Conservation (phyloP, 768 basidiomycete species). For the Mycena polygramma region DNA sequence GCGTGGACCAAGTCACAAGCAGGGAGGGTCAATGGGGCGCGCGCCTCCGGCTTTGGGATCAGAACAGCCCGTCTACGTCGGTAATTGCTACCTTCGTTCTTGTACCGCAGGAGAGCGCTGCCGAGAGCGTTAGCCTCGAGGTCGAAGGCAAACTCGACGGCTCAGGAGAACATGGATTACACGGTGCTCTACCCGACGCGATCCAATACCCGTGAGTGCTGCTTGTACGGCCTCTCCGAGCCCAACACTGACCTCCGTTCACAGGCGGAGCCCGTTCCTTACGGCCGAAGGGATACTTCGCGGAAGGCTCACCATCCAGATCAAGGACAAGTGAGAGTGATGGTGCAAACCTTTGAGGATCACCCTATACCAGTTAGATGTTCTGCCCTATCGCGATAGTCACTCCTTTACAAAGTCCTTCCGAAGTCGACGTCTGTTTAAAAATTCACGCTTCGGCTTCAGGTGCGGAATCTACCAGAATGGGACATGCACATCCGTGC, state of each 20-base stretch:
- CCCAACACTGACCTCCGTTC: background rate
- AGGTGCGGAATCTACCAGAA: no score
- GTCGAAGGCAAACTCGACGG: conserved; percentile 23
- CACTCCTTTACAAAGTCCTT: no score
- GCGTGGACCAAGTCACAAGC: background rate
- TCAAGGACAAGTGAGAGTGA: conserved; percentile 13
- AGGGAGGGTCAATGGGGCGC: conserved; percentile 31
- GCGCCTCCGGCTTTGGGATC: conserved; percentile 14
- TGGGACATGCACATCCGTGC: no score
- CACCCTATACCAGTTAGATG: no score
- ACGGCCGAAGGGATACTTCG: conserved; percentile 32
- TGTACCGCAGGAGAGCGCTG: background rate
- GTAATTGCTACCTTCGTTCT: conserved; percentile 14
- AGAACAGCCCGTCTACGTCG: conserved; percentile 22
- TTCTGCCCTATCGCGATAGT: no score
- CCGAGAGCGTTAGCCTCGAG: conserved; percentile 16
- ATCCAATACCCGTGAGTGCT: conserved; percentile 34
- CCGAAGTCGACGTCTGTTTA: no score
- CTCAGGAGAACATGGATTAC: background rate
- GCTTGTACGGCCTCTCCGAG: background rate
- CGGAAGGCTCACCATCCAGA: conserved; percentile 33
- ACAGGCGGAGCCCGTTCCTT: conserved; percentile 33
- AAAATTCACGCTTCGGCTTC: no score
- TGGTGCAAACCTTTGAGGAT: no score
- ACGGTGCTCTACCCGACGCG: conserved; percentile 32